Evolutionary conservation across 345 rosid genomes (phyloP).

Genomic region (Eutrema japonicum): DNA sequence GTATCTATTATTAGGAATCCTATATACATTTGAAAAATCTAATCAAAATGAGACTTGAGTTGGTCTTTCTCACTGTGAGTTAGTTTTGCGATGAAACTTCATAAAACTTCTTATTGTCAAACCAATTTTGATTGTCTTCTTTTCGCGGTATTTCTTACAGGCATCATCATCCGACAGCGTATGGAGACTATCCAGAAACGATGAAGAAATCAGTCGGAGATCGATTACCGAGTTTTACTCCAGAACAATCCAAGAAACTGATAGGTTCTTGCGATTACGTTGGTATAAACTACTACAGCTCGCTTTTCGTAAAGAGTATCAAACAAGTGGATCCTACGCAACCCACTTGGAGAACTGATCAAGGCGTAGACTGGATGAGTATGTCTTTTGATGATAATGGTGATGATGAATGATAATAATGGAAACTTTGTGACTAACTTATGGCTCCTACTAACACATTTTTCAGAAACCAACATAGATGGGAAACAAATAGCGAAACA

Average conservation of each 20-base stretch:
- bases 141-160: constrained; percentile 31
- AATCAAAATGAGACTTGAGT: neutral
- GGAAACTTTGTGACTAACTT: constrained; percentile 20
- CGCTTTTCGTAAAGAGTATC: constrained; percentile 43
- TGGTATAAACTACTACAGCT: constrained; percentile 62
- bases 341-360: constrained; percentile 48
- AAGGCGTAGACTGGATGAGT: constrained; percentile 46
- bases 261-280: constrained; percentile 62
- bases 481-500: constrained; percentile 45
- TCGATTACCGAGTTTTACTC: constrained; percentile 61
- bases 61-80: neutral
- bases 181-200: constrained; percentile 62
- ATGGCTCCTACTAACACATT: constrained; percentile 3
- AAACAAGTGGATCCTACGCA: constrained; percentile 39
- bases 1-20: no score
- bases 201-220: constrained; percentile 57
- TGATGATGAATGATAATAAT: neutral
- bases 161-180: constrained; percentile 57
- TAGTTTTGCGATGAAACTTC: neutral
- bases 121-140: constrained; percentile 24
- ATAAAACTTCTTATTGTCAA: neutral
- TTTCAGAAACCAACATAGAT: constrained; percentile 43
- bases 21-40: neutral
- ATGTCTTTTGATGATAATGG: constrained; percentile 10
- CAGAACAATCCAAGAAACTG: constrained; percentile 49